A percentile compares a stretch with the other conserved stretches of the same genome.
Evolutionary conservation across 2,329 filamentous ascomycete genomes (phyloP).

Genomic region (Arthrobotrys iridis): DNA sequence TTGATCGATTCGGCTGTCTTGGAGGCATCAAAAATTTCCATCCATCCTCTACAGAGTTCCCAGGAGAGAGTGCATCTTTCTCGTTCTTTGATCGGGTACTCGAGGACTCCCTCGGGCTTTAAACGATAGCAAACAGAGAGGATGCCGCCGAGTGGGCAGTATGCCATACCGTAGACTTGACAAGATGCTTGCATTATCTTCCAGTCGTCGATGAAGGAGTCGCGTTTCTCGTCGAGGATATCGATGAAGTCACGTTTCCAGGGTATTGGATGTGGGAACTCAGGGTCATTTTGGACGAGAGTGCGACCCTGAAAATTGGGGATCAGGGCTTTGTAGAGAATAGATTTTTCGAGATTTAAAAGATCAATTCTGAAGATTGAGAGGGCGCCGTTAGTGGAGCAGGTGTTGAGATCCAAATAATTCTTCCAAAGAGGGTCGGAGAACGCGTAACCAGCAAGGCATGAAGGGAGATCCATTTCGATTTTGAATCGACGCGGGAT

Average conservation of each 20-base stretch:
- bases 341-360: slow-evolving; percentile 18
- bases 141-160: slow-evolving; percentile 41
- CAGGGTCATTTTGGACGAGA: slow-evolving; percentile 25
- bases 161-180: slow-evolving; percentile 49
- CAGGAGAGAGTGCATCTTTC: slow-evolving; percentile 49
- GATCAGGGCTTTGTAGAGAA: slow-evolving; percentile 26
- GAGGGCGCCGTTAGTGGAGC: slow-evolving; percentile 40
- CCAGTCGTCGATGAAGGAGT: slow-evolving; percentile 43
- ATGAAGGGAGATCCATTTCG: slow-evolving; percentile 27
- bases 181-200: slow-evolving; percentile 47
- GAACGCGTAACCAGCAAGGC: slow-evolving; percentile 28
- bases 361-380: slow-evolving; percentile 45
- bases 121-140: slow-evolving; percentile 46
- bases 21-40: slow-evolving; percentile 46
- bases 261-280: slow-evolving; percentile 25
- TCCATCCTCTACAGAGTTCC: slow-evolving; percentile 37
- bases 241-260: slow-evolving; percentile 46
- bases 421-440: slow-evolving; percentile 47
- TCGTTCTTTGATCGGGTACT: slow-evolving; percentile 49
- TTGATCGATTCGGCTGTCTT: slow-evolving; percentile 21
- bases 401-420: slow-evolving; percentile 42
- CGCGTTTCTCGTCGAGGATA: slow-evolving; percentile 46
- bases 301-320: slow-evolving; percentile 24
- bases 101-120: slow-evolving; percentile 49
- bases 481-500: slow-evolving; percentile 18